Conservation (phyloP, 2,329 filamentous ascomycete genomes). For the Tolypocladium amazonense region DNA sequence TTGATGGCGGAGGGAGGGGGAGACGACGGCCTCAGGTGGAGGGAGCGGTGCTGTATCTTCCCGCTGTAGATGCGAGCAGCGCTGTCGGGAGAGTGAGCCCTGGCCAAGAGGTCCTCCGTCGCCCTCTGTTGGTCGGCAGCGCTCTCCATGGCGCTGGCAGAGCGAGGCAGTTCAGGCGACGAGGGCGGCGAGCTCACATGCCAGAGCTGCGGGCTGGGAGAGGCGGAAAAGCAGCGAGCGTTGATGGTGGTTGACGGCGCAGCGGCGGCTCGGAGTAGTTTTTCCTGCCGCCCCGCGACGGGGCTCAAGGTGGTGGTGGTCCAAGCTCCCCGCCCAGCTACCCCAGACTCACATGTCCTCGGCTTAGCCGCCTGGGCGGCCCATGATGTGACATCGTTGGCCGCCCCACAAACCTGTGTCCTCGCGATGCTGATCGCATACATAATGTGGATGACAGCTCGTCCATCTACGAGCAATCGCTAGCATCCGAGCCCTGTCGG, state of each 20-base stretch:
- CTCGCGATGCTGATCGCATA: background rate
- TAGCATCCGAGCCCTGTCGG: background rate
- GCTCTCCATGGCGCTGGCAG: constrained; percentile 19
- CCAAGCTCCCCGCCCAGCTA: background rate
- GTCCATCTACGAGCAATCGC: background rate
- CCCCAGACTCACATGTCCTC: background rate
- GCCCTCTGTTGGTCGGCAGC: constrained; percentile 22
- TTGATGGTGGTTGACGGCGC: background rate
- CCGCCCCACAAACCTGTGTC: background rate
- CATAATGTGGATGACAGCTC: background rate
- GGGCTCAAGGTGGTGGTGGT: background rate
- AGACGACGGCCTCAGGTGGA: constrained; percentile 68
- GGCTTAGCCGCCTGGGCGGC: background rate
- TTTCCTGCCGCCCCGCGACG: background rate
- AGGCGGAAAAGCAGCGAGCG: background rate
- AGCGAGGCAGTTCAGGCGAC: background rate
- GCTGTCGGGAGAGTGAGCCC: constrained; percentile 68
- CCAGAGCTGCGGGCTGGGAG: background rate
- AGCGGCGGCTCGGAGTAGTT: background rate
- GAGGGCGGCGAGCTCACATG: background rate
- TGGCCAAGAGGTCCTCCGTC: constrained; percentile 57
- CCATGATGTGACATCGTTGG: background rate
- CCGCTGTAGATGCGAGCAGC: constrained; percentile 65
- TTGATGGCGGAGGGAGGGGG: constrained; percentile 45
- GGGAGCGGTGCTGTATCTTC: constrained; percentile 71